A percentile compares a stretch with the other conserved stretches of the same genome.
phyloP scores from a whole-genome alignment of 805 yeast genomes.

The Zygoascus biomembranicola region DNA sequence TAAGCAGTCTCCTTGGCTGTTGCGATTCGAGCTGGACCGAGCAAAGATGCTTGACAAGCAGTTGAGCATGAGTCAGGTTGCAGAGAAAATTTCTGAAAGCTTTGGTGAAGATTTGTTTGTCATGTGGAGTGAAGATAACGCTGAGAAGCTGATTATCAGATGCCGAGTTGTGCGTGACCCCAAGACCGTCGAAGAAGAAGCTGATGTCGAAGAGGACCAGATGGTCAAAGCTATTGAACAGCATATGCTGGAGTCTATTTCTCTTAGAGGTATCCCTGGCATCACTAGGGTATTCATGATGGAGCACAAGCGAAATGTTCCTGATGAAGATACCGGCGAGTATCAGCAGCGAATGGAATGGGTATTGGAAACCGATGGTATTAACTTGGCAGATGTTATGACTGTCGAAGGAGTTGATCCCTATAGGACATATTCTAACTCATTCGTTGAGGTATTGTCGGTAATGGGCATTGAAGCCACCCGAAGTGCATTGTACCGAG shows the following conservation, averaged over 20 bases:
- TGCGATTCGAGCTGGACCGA: constrained; percentile 94
- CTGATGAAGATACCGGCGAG: constrained; percentile 73
- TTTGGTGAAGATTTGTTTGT: constrained; percentile 94
- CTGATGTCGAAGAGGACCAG: constrained; percentile 94
- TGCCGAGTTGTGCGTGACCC: constrained; percentile 98
- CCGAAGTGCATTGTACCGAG: constrained; percentile 86
- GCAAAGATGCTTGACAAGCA: constrained; percentile 98
- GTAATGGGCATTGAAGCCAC: constrained; percentile 99
- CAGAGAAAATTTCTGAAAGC: constrained; percentile 85
- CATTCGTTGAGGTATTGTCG: constrained; percentile 89
- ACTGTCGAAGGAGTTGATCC: constrained; percentile 92
- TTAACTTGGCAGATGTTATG: constrained; percentile 90
- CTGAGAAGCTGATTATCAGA: constrained; percentile 92
- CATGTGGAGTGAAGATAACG: constrained; percentile 98
- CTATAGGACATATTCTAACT: constrained; percentile 84
- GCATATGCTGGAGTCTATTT: constrained; percentile 91
- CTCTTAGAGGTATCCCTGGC: constrained; percentile 92
- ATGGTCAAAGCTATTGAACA: constrained; percentile 90
- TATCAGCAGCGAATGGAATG: constrained; percentile 86
- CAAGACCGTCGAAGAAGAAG: constrained; percentile 84
- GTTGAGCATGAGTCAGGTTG: constrained; percentile 96
- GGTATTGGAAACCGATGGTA: constrained; percentile 99
- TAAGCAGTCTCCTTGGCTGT: constrained; percentile 95
- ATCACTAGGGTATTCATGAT: constrained; percentile 73
- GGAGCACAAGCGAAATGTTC: constrained; percentile 33